Conservation (phyloP, 257 asterid species). For the Leptodermis oblonga region DNA sequence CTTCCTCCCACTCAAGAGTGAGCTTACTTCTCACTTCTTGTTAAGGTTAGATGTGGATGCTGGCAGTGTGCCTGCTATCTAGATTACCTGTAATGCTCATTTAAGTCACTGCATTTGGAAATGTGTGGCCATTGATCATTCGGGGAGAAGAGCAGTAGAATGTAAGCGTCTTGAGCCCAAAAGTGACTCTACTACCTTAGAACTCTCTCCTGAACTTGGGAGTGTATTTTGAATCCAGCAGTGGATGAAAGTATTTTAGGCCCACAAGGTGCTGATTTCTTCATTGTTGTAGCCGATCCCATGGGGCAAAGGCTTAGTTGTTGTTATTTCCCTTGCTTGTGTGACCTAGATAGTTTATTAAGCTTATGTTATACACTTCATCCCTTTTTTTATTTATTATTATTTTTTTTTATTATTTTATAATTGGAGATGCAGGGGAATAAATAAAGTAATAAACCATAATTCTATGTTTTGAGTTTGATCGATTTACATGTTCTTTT, state of each 20-base stretch:
- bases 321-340: background rate
- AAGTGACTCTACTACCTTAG: background rate
- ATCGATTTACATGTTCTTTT: slow-evolving; percentile 10
- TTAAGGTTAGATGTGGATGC: slow-evolving; percentile 3
- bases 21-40: background rate
- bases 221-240: background rate
- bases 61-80: background rate
- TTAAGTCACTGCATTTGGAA: background rate
- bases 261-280: background rate
- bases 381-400: background rate
- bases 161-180: background rate
- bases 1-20: background rate
- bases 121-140: background rate
- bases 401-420: no score
- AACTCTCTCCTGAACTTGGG: background rate
- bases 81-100: background rate
- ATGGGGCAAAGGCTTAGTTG: no score
- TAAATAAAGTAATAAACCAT: background rate
- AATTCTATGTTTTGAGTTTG: background rate
- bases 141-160: background rate
- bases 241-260: background rate
- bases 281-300: no score
- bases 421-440: no score
- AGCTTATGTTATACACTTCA: background rate
- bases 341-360: background rate